Base-by-base conservation (phyloP, 805 yeast genomes). In the Yarrowia divulgata region DNA sequence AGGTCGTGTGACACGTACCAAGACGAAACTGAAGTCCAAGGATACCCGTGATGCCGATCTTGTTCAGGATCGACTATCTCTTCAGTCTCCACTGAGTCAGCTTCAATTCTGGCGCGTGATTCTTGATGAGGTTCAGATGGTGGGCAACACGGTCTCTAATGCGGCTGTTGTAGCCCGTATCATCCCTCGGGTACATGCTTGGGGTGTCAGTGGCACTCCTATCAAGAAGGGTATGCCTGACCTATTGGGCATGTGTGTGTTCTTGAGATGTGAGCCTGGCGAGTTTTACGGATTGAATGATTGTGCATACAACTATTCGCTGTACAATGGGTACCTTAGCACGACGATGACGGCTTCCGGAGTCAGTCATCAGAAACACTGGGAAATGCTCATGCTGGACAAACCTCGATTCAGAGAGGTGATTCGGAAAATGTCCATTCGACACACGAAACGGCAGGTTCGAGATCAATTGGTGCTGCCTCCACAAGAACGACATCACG, bases 131-230 rank as follows among this genome's bases (percentile, higher is more conserved):
- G 98, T 91, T 1, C 99, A 95, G 78, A 90, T 93, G 93, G 90
- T 95, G 3, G 87, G 91, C 8, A 84, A 85, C 3, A 88, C 88
- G 29, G 83, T 87, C 3, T 85, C 94, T 0, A 85, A 90, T 67
- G 91, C 95, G 1, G 92, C 97, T 23, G 87, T 85, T 69, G 90
- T 93, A 69, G 92, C 97, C 0, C 82, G 90, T 2, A 79, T 90
- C 45, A 85, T 95, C 34, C 94, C 97, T 5, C 82, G 97, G 67
- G 85, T 87, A 57, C 98, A 95, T 79, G 87, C 97, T 0, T 95
- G 98, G 98, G 98, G 97, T 16, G 97, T 93, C 0, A 91, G 97
- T 0, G 99, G 99, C 8, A 95, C 99, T 0, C 97, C 98, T 0
- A 89, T 93, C 16, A 87, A 88, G 72, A 85, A 85, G 71, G 83